Evolutionary conservation across 345 rosid genomes (phyloP).

Genomic region (Acer yangbiense): DNA sequence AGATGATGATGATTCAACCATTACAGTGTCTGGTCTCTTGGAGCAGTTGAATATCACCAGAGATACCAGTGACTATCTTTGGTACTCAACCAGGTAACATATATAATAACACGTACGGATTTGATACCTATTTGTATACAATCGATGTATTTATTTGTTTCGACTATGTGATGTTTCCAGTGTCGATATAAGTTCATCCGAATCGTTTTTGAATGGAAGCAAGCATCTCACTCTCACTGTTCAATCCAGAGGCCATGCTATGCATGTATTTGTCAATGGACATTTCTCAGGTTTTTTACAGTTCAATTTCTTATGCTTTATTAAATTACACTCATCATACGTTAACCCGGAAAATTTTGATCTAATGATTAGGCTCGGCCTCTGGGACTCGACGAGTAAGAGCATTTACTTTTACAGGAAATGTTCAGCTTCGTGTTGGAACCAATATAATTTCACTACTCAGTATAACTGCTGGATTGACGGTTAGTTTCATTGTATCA

Average conservation of each 20-base stretch:
- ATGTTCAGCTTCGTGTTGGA: slow-evolving; percentile 40
- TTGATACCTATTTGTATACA: too few species aligned
- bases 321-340: not conserved
- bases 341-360: not conserved
- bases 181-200: slow-evolving; percentile 44
- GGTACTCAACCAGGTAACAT: slow-evolving; percentile 67
- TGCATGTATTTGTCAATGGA: slow-evolving; percentile 82
- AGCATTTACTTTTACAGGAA: slow-evolving; percentile 42
- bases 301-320: not conserved
- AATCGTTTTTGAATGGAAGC: slow-evolving; percentile 51
- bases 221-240: slow-evolving; percentile 52
- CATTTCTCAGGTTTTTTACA: slow-evolving; percentile 60
- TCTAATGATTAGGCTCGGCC: slow-evolving; percentile 56
- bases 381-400: slow-evolving; percentile 53
- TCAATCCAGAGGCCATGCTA: slow-evolving; percentile 72
- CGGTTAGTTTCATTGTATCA: slow-evolving; percentile 33
- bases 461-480: slow-evolving; percentile 48
- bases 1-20: slow-evolving; percentile 40
- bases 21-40: slow-evolving; percentile 47
- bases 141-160: not conserved
- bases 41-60: slow-evolving; percentile 68
- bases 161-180: slow-evolving; percentile 29
- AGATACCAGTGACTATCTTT: slow-evolving; percentile 67
- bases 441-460: slow-evolving; percentile 46
- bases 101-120: not conserved